Percentiles rank a stretch among this genome's conserved stretches.
Evolutionary conservation across 2,329 filamentous ascomycete species (phyloP).

Genomic region (Clonostachys chloroleuca): DNA sequence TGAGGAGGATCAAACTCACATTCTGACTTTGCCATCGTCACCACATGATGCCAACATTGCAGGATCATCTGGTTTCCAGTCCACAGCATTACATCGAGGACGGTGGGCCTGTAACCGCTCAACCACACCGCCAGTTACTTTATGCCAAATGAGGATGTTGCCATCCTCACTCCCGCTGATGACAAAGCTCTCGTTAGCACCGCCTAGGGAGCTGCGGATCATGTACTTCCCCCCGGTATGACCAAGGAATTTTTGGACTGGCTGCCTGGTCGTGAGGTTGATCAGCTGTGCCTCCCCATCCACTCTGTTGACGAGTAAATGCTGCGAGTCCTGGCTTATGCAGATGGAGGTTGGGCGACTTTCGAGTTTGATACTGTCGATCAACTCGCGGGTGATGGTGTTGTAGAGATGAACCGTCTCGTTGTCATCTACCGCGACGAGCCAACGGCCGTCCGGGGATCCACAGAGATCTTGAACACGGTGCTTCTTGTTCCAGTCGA

Average conservation of each 20-base stretch:
- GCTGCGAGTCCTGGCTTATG: constrained; percentile 76
- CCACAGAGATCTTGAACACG: constrained; percentile 83
- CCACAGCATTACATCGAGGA: constrained; percentile 77
- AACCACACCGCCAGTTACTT: constrained; percentile 71
- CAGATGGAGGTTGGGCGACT: constrained; percentile 72
- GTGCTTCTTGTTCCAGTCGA: constrained; percentile 66
- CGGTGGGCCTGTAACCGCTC: constrained; percentile 73
- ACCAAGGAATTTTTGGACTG: constrained; percentile 72
- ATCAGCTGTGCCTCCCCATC: constrained; percentile 75
- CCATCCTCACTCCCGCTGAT: constrained; percentile 83
- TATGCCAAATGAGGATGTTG: constrained; percentile 85
- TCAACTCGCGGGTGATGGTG: constrained; percentile 65
- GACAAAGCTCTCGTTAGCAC: constrained; percentile 87
- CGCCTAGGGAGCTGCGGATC: constrained; percentile 81
- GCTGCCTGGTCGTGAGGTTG: constrained; percentile 67
- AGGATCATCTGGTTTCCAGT: constrained; percentile 83
- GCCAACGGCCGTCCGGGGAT: constrained; percentile 71
- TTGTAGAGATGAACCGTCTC: constrained; percentile 79
- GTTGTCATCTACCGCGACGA: constrained; percentile 73
- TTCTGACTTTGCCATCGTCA: constrained; percentile 79
- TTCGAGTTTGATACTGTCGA: constrained; percentile 65
- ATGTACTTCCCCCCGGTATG: constrained; percentile 72
- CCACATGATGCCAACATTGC: constrained; percentile 87
- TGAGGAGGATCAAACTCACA: constrained; percentile 53
- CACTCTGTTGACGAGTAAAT: constrained; percentile 77